These are phyloP conservation scores for Ceratocystis papillata DNA, from an alignment of 2,329 filamentous ascomycete species.

Conservation along the genomic window DNA sequence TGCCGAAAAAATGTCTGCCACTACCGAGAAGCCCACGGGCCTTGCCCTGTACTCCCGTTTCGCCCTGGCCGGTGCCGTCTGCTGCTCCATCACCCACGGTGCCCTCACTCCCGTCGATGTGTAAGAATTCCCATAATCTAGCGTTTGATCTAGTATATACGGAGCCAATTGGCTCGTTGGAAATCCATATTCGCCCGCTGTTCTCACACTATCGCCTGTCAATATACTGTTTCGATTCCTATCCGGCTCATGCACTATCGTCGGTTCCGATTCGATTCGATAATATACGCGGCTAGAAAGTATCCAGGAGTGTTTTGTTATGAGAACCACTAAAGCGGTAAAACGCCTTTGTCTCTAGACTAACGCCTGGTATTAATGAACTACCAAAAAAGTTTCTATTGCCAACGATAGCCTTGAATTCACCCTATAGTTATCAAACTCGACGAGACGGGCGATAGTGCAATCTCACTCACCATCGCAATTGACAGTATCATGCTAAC, in stretches of 20 bases:
- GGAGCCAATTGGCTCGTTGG: background rate
- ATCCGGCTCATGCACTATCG: background rate
- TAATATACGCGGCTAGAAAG: background rate
- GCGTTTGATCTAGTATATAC: conserved; percentile 30
- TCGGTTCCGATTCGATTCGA: background rate
- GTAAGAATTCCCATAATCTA: conserved; percentile 47
- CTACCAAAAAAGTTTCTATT: background rate
- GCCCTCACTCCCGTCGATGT: conserved; percentile 97
- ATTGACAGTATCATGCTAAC: conserved; percentile 24
- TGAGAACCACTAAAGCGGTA: too few species aligned
- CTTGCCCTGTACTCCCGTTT: conserved; percentile 83
- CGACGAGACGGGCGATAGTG: background rate
- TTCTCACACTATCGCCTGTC: background rate
- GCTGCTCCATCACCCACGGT: conserved; percentile 97
- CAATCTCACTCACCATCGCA: background rate
- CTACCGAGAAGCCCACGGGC: conserved; percentile 37
- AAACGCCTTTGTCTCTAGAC: background rate
- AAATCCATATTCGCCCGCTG: background rate
- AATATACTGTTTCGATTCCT: background rate
- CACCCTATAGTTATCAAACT: background rate
- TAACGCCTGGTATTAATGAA: background rate
- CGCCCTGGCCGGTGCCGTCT: conserved; percentile 93
- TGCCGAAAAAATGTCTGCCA: conserved; percentile 38
- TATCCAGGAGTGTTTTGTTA: background rate
- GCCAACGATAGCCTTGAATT: background rate